Percentiles rank a stretch among this genome's conserved stretches.
These are phyloP conservation scores for Zoysia pacifica DNA, from an alignment of 176 grass and related monocot genomes.

Conservation along the genomic window DNA sequence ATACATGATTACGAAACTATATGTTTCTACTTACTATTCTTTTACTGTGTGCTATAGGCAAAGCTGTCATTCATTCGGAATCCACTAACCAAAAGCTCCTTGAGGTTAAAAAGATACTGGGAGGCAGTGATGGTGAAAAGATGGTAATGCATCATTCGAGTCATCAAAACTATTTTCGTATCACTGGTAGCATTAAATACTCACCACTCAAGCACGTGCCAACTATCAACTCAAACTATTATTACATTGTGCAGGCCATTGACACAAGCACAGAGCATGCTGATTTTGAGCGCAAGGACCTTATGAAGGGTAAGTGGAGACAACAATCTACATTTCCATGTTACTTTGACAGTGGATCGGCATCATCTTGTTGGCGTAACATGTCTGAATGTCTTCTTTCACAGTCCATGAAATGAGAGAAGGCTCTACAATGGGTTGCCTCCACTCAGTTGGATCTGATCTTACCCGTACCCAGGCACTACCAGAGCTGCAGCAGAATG, in stretches of 20 bases:
- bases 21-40: neutral
- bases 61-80: slow-evolving; percentile 88
- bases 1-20: neutral
- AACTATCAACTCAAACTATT: neutral
- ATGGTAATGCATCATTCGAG: slow-evolving; percentile 39
- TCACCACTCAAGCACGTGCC: neutral
- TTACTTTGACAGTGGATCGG: slow-evolving; percentile 3
- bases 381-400: neutral
- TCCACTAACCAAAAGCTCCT: slow-evolving; percentile 72
- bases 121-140: slow-evolving; percentile 46
- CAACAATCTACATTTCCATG: neutral
- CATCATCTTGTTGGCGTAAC: neutral
- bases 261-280: slow-evolving; percentile 51
- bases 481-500: slow-evolving; percentile 56
- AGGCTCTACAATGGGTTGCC: slow-evolving; percentile 72
- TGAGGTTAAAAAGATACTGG: slow-evolving; percentile 73
- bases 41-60: slow-evolving; percentile 57
- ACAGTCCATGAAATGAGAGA: slow-evolving; percentile 62
- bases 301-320: slow-evolving; percentile 43
- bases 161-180: neutral
- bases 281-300: slow-evolving; percentile 51
- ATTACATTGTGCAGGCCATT: slow-evolving; percentile 44
- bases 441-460: slow-evolving; percentile 91
- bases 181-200: neutral
- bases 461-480: slow-evolving; percentile 70